Percentiles rank a stretch among this genome's conserved stretches.
phyloP scores from a whole-genome alignment of 768 basidiomycete genomes.

The Tylopilus intermedius region DNA sequence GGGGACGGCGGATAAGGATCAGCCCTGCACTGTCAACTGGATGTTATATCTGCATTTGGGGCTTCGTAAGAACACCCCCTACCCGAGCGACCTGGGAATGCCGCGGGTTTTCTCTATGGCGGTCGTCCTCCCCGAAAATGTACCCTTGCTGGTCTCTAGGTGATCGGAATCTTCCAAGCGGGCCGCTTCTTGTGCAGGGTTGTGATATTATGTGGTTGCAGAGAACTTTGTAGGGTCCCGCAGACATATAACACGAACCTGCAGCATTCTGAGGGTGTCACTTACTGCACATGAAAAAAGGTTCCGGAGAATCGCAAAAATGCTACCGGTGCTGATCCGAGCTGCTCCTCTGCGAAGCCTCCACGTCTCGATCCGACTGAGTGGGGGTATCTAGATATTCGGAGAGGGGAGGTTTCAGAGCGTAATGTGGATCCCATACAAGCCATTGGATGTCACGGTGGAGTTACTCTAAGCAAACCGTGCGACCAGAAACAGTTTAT shows the following conservation, averaged over 20 bases:
- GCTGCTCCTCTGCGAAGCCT: no score
- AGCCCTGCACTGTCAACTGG: not conserved
- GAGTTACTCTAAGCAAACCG: not conserved
- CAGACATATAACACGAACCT: not conserved
- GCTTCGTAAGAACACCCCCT: constrained; percentile 1
- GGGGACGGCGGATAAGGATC: not conserved
- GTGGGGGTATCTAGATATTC: not conserved
- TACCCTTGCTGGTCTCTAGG: not conserved
- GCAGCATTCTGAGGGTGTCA: not conserved
- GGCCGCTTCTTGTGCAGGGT: not conserved
- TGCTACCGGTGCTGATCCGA: not conserved
- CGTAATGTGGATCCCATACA: not conserved
- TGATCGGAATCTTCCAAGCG: constrained; percentile 7
- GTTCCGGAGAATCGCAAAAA: not conserved
- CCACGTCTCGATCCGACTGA: not conserved
- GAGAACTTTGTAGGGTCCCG: not conserved
- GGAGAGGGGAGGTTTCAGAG: not conserved
- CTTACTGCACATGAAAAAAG: not conserved
- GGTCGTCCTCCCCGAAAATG: constrained; percentile 4
- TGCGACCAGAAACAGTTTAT: not conserved
- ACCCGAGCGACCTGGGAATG: constrained; percentile 19
- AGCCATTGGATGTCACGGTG: not conserved
- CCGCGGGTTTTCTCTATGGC: constrained; percentile 17
- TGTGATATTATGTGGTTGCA: not conserved
- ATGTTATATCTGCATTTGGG: constrained; percentile 22